Conservation (phyloP, 257 asterid species). For the Paulownia fortunei region DNA sequence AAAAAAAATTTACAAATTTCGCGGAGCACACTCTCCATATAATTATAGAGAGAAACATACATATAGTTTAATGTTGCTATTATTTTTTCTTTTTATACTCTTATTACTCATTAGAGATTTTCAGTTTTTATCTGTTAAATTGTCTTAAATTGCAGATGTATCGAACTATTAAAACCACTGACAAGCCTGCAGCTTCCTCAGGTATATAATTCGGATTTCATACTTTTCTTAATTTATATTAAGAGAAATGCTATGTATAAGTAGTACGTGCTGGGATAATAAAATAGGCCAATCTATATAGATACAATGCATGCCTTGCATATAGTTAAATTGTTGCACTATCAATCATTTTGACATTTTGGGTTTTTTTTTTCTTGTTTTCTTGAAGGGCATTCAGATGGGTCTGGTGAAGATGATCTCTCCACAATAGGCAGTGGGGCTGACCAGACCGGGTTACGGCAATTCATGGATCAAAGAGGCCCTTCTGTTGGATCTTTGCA, state of each 20-base stretch:
- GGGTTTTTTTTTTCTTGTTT: not conserved
- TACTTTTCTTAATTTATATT: not conserved
- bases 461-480: conserved; percentile 67
- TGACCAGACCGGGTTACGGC: conserved; percentile 48
- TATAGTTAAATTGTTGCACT: too few relatives aligned
- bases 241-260: too few relatives aligned
- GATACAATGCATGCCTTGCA: not conserved
- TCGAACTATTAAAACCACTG: conserved; percentile 94
- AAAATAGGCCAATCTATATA: not conserved
- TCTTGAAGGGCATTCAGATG: conserved; percentile 85
- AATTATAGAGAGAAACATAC: conserved; percentile 5
- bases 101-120: conserved; percentile 17
- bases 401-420: conserved; percentile 91
- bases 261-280: not conserved
- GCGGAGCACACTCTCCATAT: not conserved
- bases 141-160: conserved; percentile 78
- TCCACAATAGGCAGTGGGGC: conserved; percentile 71
- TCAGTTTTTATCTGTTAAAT: not conserved
- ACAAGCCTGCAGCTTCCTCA: conserved; percentile 94
- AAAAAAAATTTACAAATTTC: too few relatives aligned
- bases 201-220: conserved; percentile 47
- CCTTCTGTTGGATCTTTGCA: conserved; percentile 58
- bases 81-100: not conserved
- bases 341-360: conserved; percentile 1
- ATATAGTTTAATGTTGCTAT: not conserved